Conservation (phyloP, 345 rosid genomes). For the Bruguiera parviflora region DNA sequence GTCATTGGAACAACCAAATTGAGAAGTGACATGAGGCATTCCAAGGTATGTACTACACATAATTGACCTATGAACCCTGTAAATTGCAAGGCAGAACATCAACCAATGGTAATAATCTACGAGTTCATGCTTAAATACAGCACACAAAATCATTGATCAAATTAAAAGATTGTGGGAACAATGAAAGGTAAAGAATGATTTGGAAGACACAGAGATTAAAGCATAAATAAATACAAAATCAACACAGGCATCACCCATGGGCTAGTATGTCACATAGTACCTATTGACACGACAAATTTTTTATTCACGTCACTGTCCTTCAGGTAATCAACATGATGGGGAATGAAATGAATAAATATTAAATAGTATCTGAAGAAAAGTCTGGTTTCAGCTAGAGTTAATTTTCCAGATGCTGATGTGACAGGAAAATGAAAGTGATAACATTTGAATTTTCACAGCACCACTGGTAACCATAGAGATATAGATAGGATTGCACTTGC, state of each 20-base stretch:
- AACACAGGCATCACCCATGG: background rate
- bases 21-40: slow-evolving; percentile 35
- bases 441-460: background rate
- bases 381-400: background rate
- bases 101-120: slow-evolving; percentile 7
- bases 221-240: background rate
- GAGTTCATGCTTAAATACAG: background rate
- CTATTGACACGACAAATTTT: too few relatives aligned
- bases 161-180: too few relatives aligned
- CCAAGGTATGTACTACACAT: slow-evolving; percentile 46
- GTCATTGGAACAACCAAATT: slow-evolving; percentile 28
- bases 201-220: too few relatives aligned
- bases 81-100: slow-evolving; percentile 25
- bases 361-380: background rate
- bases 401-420: background rate
- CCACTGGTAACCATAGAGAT: background rate
- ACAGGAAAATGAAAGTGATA: background rate
- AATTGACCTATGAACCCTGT: slow-evolving; percentile 66
- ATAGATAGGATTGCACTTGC: background rate
- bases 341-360: too few relatives aligned
- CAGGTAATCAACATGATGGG: too few relatives aligned
- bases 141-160: too few relatives aligned
- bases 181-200: too few relatives aligned
- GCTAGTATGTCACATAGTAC: too few relatives aligned
- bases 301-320: too few relatives aligned